Conservation (phyloP, 805 yeast species). For the Starmerella kuoi region DNA sequence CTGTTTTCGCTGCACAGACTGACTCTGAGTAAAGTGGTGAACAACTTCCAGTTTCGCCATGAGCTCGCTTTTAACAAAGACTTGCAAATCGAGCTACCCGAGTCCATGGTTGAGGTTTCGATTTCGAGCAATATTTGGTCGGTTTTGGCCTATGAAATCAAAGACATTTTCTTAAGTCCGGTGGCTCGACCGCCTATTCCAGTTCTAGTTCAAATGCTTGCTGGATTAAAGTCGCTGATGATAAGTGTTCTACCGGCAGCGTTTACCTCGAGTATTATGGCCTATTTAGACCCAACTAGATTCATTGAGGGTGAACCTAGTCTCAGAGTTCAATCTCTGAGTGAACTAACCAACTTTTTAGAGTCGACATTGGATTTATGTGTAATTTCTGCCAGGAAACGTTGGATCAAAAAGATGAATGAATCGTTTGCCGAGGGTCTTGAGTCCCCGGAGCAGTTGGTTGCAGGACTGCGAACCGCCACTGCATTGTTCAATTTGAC, state of each 20-base stretch:
- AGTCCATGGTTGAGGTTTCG: background rate
- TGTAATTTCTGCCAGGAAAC: background rate
- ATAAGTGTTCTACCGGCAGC: slow-evolving; percentile 54
- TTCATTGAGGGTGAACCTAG: background rate
- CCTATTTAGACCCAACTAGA: background rate
- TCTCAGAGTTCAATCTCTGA: background rate
- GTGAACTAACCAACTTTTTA: background rate
- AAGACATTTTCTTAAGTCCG: slow-evolving; percentile 49
- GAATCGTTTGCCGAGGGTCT: background rate
- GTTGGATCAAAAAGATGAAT: background rate
- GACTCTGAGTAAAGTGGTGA: slow-evolving; percentile 75
- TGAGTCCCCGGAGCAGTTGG: slow-evolving; percentile 30
- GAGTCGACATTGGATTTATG: background rate
- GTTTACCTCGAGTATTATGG: slow-evolving; percentile 33
- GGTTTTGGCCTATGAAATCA: slow-evolving; percentile 82
- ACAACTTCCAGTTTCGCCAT: slow-evolving; percentile 85
- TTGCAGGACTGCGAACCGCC: slow-evolving; percentile 63
- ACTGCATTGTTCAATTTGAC: slow-evolving; percentile 82
- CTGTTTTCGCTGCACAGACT: slow-evolving; percentile 71
- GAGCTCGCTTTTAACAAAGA: slow-evolving; percentile 88
- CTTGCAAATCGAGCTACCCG: slow-evolving; percentile 37
- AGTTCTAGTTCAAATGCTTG: slow-evolving; percentile 56
- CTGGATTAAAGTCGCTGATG: slow-evolving; percentile 66
- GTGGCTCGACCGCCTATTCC: slow-evolving; percentile 20
- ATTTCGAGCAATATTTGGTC: slow-evolving; percentile 47